A percentile compares a stretch with the other conserved stretches of the same genome.
Conservation (phyloP, 495 filamentous ascomycete species). For the Pyrenula massariospora region DNA sequence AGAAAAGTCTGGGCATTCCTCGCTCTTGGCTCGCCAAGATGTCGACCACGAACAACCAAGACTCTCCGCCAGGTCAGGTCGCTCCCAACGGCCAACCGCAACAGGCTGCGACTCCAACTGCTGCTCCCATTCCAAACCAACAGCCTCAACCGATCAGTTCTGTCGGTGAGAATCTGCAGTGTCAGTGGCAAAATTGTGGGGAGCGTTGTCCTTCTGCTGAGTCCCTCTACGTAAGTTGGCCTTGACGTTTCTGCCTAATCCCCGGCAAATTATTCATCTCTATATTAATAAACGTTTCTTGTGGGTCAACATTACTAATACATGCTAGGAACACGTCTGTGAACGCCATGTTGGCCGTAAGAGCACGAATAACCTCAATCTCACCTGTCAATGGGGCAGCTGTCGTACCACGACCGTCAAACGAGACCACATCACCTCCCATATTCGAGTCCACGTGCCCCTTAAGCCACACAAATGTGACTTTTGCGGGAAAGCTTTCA, state of each 20-base stretch:
- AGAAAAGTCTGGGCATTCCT: too few species aligned
- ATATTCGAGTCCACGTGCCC: slow-evolving; percentile 96
- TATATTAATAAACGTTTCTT: too few species aligned
- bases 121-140: background rate
- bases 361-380: slow-evolving; percentile 95
- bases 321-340: slow-evolving; percentile 84
- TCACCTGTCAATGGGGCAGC: slow-evolving; percentile 94
- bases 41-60: slow-evolving; percentile 4
- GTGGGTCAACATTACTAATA: slow-evolving; percentile 8
- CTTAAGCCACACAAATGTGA: slow-evolving; percentile 98
- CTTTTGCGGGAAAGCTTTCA: slow-evolving; percentile 97
- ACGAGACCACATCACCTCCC: slow-evolving; percentile 98
- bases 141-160: background rate
- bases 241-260: background rate
- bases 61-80: slow-evolving; percentile 8
- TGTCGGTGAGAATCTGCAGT: slow-evolving; percentile 49
- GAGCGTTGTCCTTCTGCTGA: slow-evolving; percentile 74
- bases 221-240: slow-evolving; percentile 76
- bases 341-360: slow-evolving; percentile 97
- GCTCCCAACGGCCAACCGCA: slow-evolving; percentile 9
- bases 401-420: slow-evolving; percentile 97
- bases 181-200: slow-evolving; percentile 77
- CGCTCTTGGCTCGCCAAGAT: background rate
- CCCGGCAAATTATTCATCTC: background rate
- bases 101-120: slow-evolving; percentile 15